Evolutionary conservation across 257 asterid genomes (phyloP), one percentile per base, ranked within the genome.

Genomic region (Rhazya stricta): DNA sequence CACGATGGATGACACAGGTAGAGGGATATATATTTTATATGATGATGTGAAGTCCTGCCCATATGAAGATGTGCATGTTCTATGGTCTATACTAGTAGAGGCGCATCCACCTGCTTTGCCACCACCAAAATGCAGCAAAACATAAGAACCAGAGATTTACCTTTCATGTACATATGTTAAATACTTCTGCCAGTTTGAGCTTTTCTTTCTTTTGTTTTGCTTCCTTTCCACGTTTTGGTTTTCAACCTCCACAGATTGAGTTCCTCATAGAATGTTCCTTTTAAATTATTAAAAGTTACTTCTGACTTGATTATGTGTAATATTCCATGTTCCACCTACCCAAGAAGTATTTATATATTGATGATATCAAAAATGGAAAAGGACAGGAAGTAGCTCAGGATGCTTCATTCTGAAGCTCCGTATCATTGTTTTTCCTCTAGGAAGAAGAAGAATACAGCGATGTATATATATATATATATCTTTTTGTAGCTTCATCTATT

Each of bases 41-140:
- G 98, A 94, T 86, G 97, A 94, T 90, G 97, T 94, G 62, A 94
- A 90, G 83, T 89, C 97, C 5, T 94, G 98, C 84, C 96, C 91
- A 13, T 94, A 84, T 51, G 98, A 94, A 84, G 98, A 94, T 34
- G 98, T 94, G 63, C 97, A 94, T 76, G 92, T 94, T 19, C 90
- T 94, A 42, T 94, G 98, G 98, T 90, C 98, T 29, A 91, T 94
- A 80, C 71, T 94, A 80, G 96, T 94, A 78, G 96, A 93, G 81
- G 86, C 97, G n/a, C 93, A 91, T 71, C 90, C 86, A 34, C 93
- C 81, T 25, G 82, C 94, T 19, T 79, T 83, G 83, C 92, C 91
- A 18, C 87, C 87, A 41, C 83, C 90, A 23, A 84, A 80, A 76
- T 86, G 88, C 88, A 67, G 63, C 83, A 51, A 81, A 39, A 56